Evolutionary conservation across 1,284 basidiomycete species (phyloP), one percentile per base, ranked within the genome.

Genomic region (Pisolithus thermaeus): DNA sequence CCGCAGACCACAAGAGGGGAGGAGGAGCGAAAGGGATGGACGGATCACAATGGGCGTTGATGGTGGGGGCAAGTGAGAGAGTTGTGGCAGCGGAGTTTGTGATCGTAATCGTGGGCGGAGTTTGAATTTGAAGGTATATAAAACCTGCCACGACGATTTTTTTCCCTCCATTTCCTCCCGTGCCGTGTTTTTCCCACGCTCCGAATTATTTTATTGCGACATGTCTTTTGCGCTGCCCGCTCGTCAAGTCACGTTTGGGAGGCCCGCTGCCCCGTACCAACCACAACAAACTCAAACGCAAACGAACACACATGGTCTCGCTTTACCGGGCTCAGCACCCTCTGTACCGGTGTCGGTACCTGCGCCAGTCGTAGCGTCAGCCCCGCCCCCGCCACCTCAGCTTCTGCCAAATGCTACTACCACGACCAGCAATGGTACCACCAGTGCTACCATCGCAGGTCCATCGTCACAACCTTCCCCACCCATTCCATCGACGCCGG

Each of bases 151-250:
- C 47, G 41, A 27, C 50, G 53, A 55, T 47, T 46, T 51, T 2
- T 18, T 18, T 55, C 46, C 39, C 61, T 2, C 51, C 16, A 39
- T 58, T 66, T 67, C 57, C 54, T 39, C 63, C 59, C 63, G 49
- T 61, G 57, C 51, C 35, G 27, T 3, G 38, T 65, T 67, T 67
- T 43, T 43, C 65, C 64, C 65, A 67, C 65, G 65, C 47, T 16
- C 30, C 11, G 37, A 42, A 42, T 51, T 35, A 14, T 38, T 56
- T 64, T 53, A 46, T 50, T 55, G 51, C 53, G 54, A 54, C 53
- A 87, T 84, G 80, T 86, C 84, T 57, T 86, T 84, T 62, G 79
- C 82, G 38, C 74, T 89, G 53, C 85, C 85, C 56, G 79, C 87
- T 56, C 87, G 87, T 62, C 86, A 84, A 62, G 77, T 89, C 59